phyloP scores from a whole-genome alignment of 2,329 filamentous ascomycete species.

The Triangularia setosa region DNA sequence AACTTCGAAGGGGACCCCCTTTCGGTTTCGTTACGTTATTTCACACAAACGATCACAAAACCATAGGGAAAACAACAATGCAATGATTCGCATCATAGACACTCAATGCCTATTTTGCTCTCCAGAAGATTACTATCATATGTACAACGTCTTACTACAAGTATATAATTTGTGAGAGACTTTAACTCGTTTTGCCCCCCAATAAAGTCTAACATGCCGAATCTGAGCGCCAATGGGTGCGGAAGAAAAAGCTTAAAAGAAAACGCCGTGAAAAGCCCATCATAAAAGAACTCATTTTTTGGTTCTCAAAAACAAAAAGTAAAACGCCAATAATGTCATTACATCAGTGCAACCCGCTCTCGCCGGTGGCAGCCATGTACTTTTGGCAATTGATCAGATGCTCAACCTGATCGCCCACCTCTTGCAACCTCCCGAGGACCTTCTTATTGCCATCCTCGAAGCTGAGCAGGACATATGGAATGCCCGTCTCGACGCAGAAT shows the following conservation, averaged over 20 bases:
- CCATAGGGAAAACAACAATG: neutral
- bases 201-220: neutral
- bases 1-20: no score
- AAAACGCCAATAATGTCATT: neutral
- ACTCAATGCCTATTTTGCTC: neutral
- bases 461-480: slow-evolving; percentile 58
- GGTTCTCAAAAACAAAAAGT: neutral
- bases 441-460: slow-evolving; percentile 61
- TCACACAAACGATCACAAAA: neutral
- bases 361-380: slow-evolving; percentile 46
- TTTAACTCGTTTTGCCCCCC: no score
- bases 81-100: neutral
- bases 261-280: neutral
- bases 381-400: slow-evolving; percentile 56
- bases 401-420: slow-evolving; percentile 58
- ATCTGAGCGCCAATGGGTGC: neutral
- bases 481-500: slow-evolving; percentile 61
- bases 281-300: neutral
- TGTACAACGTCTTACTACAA: neutral
- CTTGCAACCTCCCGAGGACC: slow-evolving; percentile 44
- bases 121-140: neutral
- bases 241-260: neutral
- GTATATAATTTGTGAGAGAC: no score
- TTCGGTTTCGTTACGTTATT: no score
- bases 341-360: slow-evolving; percentile 36